Evolutionary conservation across 192 early-diverging fungal genomes (phyloP), one percentile per base, ranked within the genome.

Genomic region (Mortierella alpina): DNA sequence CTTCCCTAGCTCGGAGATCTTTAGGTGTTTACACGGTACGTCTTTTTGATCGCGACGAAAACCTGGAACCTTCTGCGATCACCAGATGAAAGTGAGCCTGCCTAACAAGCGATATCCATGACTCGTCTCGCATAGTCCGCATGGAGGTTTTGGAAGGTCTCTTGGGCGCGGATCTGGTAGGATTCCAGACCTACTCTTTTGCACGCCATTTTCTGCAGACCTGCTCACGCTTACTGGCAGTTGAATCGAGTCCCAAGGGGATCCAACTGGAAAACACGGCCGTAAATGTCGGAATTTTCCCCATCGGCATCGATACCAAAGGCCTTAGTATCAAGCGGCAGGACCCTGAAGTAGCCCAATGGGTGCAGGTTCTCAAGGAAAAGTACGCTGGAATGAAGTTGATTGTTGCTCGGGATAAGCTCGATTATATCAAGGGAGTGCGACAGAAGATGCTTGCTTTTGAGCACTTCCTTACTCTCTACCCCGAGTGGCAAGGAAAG

Each of bases 351-450:
- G 97, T 99, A 1, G 76, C 83, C 63, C 89, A 94, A 60, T 95
- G 96, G 88, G 89, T 94, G 68, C 76, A 88, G 50, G 85, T 93
- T 23, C 87, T 99, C 17, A 86, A 86, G 54, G 94, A 96, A 52
- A 90, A 96, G 69, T 99, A 97, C 76, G 88, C 91, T n/a, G 97
- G 91, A 0, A 97, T 97, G 73, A 92, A 95, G 68, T 84, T 99
- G 63, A 93, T 99, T 73, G 93, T 98, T 51, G 96, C 96, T 0
- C 88, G 96, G 20, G 98, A 99, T 86, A 98, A 98, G 86, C 88
- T 98, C 56, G 97, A 99, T 86, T 93, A 94, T 66, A 91, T 98
- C 73, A 98, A 98, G 73, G 97, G 96, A 14, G 95, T 99, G 42
- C 91, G 93, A 44, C 97, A 99, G 83, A 98, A 98, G 85, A 82